Evolutionary conservation across 345 rosid species (phyloP).

Genomic region (Cardiospermum halicacabum): DNA sequence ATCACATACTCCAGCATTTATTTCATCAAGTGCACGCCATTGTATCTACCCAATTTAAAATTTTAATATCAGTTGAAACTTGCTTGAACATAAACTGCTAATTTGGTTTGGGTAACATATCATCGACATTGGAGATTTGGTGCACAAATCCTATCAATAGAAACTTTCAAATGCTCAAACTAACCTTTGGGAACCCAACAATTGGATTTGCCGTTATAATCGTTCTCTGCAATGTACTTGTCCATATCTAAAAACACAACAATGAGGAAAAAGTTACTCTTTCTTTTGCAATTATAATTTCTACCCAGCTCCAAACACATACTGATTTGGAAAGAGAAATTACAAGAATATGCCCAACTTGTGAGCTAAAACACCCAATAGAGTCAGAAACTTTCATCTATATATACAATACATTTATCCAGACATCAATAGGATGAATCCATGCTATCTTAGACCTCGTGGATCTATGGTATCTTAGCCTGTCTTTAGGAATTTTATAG

Average conservation of each 20-base stretch:
- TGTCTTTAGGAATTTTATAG: neutral
- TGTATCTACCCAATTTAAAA: constrained; percentile 56
- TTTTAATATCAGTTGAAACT: neutral
- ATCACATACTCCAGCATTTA: constrained; percentile 98
- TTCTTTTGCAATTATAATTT: neutral
- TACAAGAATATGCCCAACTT: neutral
- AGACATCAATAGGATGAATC: neutral
- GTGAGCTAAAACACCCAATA: neutral
- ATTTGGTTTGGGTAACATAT: neutral
- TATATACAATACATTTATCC: neutral
- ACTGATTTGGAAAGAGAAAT: neutral
- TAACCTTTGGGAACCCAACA: constrained; percentile 91
- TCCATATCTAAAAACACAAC: constrained; percentile 69
- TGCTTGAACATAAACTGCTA: neutral
- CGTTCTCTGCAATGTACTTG: constrained; percentile 97
- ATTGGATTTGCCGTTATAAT: constrained; percentile 84
- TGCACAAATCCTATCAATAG: constrained; percentile 2
- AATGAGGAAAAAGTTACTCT: neutral
- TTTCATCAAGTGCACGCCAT: constrained; percentile 99
- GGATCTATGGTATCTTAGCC: neutral
- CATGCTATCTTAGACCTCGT: neutral
- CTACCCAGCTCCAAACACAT: neutral
- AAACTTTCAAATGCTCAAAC: constrained; percentile 14
- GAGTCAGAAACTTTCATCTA: neutral
- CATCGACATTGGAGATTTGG: neutral